Evolutionary conservation across 371 early-diverging fungal genomes (phyloP).

Genomic region (Mucor velutinosus): DNA sequence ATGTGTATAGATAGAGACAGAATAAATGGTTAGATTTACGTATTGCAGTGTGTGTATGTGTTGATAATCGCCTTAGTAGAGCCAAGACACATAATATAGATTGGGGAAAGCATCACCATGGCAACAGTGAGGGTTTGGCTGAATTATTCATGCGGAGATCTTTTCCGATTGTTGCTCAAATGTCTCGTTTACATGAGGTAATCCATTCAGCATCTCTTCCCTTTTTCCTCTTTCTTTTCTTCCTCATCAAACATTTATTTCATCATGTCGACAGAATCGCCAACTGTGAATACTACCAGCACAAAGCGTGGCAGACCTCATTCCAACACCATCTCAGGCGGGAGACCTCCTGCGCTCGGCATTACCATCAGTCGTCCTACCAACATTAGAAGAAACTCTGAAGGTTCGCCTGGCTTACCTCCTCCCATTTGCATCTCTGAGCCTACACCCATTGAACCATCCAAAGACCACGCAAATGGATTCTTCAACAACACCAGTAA

Average conservation of each 20-base stretch:
- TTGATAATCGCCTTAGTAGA: background rate
- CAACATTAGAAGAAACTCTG: conserved; percentile 25
- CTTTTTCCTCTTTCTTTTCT: background rate
- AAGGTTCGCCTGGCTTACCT: conserved; percentile 27
- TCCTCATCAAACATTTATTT: background rate
- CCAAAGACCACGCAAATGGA: background rate
- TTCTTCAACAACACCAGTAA: conserved; percentile 1
- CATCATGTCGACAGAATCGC: background rate
- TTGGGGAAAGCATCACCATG: background rate
- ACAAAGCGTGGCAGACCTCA: conserved; percentile 11
- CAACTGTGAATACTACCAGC: background rate
- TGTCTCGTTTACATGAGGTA: background rate
- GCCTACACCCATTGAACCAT: conserved; percentile 28
- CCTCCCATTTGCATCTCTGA: conserved; percentile 27
- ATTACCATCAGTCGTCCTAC: conserved; percentile 13
- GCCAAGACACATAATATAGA: background rate
- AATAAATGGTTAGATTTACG: background rate
- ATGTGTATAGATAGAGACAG: background rate
- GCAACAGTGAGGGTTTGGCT: background rate
- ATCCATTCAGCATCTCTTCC: background rate
- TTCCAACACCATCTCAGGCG: conserved; percentile 34
- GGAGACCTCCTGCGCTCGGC: conserved; percentile 21
- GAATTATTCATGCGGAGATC: conserved; percentile 7
- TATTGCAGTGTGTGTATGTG: background rate
- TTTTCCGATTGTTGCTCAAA: conserved; percentile 1